Percentiles rank a stretch among this genome's conserved stretches.
Conservation (phyloP, 106 monocot species). For the Acorus gramineus region DNA sequence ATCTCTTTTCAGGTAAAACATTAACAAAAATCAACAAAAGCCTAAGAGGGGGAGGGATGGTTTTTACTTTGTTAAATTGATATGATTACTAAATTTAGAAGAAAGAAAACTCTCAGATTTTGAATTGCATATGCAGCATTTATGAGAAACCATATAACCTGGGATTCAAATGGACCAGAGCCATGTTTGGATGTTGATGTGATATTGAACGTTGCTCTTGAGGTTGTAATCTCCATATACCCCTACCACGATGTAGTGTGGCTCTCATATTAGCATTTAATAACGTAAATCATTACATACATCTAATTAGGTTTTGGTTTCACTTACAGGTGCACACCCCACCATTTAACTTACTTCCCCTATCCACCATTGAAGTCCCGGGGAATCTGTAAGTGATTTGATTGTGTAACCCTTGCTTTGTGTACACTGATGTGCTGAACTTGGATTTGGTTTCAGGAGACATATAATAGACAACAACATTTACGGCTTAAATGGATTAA, state of each 20-base stretch:
- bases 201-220: slow-evolving; percentile 45
- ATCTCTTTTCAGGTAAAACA: slow-evolving; percentile 56
- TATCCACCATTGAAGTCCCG: slow-evolving; percentile 76
- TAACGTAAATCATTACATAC: too few species aligned
- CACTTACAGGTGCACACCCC: slow-evolving; percentile 43
- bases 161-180: slow-evolving; percentile 37
- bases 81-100: not conserved
- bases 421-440: too few species aligned
- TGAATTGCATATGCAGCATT: slow-evolving; percentile 39
- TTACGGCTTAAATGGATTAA: not conserved
- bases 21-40: not conserved
- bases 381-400: slow-evolving; percentile 61
- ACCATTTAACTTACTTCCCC: slow-evolving; percentile 76
- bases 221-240: slow-evolving; percentile 29
- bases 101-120: not conserved
- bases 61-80: not conserved
- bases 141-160: slow-evolving; percentile 86
- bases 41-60: not conserved
- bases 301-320: not conserved
- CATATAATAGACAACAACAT: too few species aligned
- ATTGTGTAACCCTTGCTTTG: too few species aligned
- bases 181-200: slow-evolving; percentile 59
- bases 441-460: too few species aligned
- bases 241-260: too few species aligned
- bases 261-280: too few species aligned